Conservation (phyloP, 164 flowering plant genomes). For the Echeveria elegans region DNA sequence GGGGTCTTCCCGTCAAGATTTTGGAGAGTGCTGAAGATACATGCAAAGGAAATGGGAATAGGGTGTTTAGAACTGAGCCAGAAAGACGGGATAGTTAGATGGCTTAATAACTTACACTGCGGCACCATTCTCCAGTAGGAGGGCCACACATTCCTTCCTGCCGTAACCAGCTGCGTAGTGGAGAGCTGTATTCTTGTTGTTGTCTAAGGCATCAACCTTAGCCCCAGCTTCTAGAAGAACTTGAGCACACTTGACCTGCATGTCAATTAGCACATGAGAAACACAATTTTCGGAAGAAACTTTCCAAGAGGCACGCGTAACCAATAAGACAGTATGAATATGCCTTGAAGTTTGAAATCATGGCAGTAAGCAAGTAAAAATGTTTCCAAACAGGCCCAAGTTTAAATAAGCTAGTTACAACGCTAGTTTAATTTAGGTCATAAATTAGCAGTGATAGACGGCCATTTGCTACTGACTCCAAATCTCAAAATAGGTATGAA, state of each 20-base stretch:
- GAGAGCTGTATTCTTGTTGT: slow-evolving; percentile 92
- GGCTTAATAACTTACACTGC: slow-evolving; percentile 69
- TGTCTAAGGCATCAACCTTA: slow-evolving; percentile 75
- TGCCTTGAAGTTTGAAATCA: too few relatives aligned
- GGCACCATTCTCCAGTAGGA: slow-evolving; percentile 79
- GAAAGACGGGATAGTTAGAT: not conserved
- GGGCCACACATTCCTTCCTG: slow-evolving; percentile 88
- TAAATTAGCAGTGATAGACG: too few relatives aligned
- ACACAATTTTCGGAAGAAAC: not conserved
- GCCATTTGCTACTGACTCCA: too few relatives aligned
- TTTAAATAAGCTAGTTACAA: too few relatives aligned
- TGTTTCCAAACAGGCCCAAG: too few relatives aligned
- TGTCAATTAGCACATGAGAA: not conserved
- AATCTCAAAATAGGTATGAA: not conserved
- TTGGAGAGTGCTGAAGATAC: slow-evolving; percentile 66
- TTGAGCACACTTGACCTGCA: slow-evolving; percentile 79
- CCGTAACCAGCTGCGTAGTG: slow-evolving; percentile 99
- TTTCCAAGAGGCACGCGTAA: too few relatives aligned
- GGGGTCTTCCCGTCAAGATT: slow-evolving; percentile 96
- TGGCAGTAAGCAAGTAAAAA: too few relatives aligned
- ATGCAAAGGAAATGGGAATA: not conserved
- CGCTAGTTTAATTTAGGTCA: too few relatives aligned
- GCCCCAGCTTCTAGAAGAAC: slow-evolving; percentile 89
- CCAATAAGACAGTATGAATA: too few relatives aligned
- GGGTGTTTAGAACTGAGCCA: not conserved